Evolutionary conservation across 2,329 filamentous ascomycete species (phyloP), one percentile per base, ranked within the genome.

Genomic region (Mariannaea elegans): DNA sequence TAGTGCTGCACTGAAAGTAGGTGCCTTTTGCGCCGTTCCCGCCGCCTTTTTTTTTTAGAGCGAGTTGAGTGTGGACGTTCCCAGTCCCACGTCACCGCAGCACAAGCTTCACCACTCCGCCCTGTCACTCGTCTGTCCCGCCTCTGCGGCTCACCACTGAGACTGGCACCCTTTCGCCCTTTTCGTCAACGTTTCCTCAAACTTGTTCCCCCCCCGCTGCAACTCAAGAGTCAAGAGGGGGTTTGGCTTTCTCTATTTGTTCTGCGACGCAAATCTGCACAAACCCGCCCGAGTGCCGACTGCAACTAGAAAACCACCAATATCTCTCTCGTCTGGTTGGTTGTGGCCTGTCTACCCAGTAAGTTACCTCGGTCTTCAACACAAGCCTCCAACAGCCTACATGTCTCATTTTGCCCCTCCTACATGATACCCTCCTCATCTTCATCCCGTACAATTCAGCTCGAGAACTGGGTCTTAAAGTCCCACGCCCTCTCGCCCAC

Each of bases 361-460:
- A 56, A 56, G 51, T 44, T 60, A 58, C 63, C 59, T 66, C 62
- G 60, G 65, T 63, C 55, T 60, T 61, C 63, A 16, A 52, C 32
- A 49, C 42, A 60, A 19, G 27, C 2, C 24, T 31, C 31, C 32
- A 36, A 49, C n/a, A 24, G 14, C 46, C 48, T 46, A 46, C 36
- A 31, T 44, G 31, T 42, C 53, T 51, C 56, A 57, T 59, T 16
- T 29, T 21, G 23, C 50, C 50, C 46, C 48, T 32, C 55, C 54
- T 64, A 51, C 34, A 49, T 34, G 32, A 24, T 34, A 27, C 48
- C 44, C 24, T 36, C 48, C 46, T 42, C 52, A 38, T 57, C 48
- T 50, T 38, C 47, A 46, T 65, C 50, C 31, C 47, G 48, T 38
- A 50, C 44, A 50, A 61, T 55, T 56, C 59, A 39, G 49, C 16